Conservation (phyloP, 208 protist genomes). For the Naegleria lovaniensis region DNA sequence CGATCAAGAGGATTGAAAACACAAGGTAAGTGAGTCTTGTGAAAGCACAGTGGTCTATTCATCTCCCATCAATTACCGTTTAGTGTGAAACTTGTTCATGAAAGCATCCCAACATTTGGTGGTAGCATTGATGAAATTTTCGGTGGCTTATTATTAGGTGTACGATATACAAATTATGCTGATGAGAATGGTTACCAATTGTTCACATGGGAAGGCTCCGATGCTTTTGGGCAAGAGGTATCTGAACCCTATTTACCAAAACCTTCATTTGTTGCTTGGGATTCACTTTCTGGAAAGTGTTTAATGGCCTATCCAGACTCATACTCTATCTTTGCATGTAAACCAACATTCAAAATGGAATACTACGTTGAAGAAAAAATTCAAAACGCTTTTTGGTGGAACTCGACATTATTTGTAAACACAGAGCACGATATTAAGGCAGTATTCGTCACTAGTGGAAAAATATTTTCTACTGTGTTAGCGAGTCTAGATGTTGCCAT, state of each 20-base stretch:
- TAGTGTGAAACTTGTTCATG: background rate
- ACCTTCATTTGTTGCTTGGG: background rate
- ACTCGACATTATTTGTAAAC: background rate
- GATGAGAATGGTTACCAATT: background rate
- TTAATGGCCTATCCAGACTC: background rate
- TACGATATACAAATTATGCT: background rate
- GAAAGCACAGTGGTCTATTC: no score
- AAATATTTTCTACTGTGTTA: background rate
- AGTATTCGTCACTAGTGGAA: background rate
- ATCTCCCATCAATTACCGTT: no score
- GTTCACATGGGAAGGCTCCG: background rate
- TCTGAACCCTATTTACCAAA: background rate
- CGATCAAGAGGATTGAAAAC: background rate
- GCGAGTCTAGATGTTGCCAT: background rate
- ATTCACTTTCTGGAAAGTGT: background rate
- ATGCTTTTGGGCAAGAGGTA: background rate
- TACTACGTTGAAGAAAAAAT: slow-evolving; percentile 17
- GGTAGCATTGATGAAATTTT: background rate
- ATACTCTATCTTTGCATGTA: background rate
- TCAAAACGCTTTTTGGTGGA: slow-evolving; percentile 9
- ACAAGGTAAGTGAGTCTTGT: no score
- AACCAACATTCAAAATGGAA: background rate
- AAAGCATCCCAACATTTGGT: background rate
- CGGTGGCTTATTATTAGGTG: background rate
- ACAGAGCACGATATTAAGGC: background rate